Percentiles rank a stretch among this genome's conserved stretches.
These are phyloP conservation scores for Colletotrichum sp. DNA, from an alignment of 2,329 filamentous ascomycete genomes.

Conservation along the genomic window DNA sequence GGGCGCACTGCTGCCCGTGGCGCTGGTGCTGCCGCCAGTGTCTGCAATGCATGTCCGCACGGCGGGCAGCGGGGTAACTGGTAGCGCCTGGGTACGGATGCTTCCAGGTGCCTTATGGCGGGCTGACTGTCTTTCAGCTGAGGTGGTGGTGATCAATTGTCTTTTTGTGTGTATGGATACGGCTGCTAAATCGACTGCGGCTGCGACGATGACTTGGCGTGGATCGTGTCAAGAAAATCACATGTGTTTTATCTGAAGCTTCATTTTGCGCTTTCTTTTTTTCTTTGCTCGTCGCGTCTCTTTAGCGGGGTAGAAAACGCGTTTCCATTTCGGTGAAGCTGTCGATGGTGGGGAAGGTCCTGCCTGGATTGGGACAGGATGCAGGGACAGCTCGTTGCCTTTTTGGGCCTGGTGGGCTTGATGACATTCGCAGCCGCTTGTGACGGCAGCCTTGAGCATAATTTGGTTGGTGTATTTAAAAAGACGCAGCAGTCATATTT, in stretches of 20 bases:
- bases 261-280: background rate
- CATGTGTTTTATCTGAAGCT: background rate
- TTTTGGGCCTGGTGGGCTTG: conserved; percentile 9
- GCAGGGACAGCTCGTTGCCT: conserved; percentile 21
- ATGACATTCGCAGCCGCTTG: background rate
- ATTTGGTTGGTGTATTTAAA: background rate
- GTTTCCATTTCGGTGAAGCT: background rate
- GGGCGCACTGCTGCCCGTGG: background rate
- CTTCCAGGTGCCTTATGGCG: background rate
- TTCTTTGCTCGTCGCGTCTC: background rate
- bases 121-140: background rate
- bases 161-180: background rate
- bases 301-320: background rate
- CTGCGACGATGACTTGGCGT: background rate
- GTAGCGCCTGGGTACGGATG: background rate
- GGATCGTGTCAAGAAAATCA: background rate
- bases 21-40: background rate
- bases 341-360: background rate
- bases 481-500: background rate
- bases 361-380: conserved; percentile 10
- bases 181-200: background rate
- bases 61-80: background rate
- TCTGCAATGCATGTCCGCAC: background rate
- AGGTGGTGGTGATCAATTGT: background rate
- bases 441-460: background rate